Conservation (phyloP, 2,329 filamentous ascomycete genomes). For the Fusarium sp. region DNA sequence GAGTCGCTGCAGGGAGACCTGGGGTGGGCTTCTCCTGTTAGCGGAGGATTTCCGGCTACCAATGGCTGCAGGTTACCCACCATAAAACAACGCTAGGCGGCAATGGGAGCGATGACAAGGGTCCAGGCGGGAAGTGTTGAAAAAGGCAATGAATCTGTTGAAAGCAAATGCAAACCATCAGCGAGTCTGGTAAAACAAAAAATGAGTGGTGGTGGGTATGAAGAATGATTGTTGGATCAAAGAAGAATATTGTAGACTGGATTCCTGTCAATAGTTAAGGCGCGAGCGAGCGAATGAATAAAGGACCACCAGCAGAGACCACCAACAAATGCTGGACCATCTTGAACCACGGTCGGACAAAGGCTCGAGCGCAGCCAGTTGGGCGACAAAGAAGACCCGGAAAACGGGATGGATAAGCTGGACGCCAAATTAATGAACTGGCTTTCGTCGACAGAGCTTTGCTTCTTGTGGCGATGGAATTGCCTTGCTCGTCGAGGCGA, state of each 20-base stretch:
- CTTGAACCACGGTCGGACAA: slow-evolving; percentile 39
- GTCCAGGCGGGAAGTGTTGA: slow-evolving; percentile 24
- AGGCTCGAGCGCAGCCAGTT: slow-evolving; percentile 27
- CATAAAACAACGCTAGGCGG: slow-evolving; percentile 39
- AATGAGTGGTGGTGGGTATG: slow-evolving; percentile 2
- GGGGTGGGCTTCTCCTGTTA: slow-evolving; percentile 31
- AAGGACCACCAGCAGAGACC: slow-evolving; percentile 23
- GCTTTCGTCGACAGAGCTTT: slow-evolving; percentile 28
- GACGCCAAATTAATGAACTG: slow-evolving; percentile 35
- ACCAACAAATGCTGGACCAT: slow-evolving; percentile 17
- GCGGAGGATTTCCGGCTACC: slow-evolving; percentile 34
- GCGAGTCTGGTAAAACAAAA: slow-evolving; percentile 31
- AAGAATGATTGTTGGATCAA: neutral
- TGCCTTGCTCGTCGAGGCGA: slow-evolving; percentile 30
- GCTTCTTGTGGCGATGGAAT: slow-evolving; percentile 25
- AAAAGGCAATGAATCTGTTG: slow-evolving; percentile 39
- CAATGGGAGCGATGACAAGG: slow-evolving; percentile 34
- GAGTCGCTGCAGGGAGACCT: slow-evolving; percentile 36
- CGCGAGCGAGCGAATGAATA: slow-evolving; percentile 13
- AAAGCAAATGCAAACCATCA: slow-evolving; percentile 37
- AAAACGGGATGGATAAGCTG: slow-evolving; percentile 18
- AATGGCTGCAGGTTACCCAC: slow-evolving; percentile 38
- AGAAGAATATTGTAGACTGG: neutral
- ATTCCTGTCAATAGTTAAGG: slow-evolving; percentile 6
- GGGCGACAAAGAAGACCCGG: slow-evolving; percentile 33